Base-by-base conservation (phyloP, 1,284 basidiomycete genomes). In the Agaricales sp. region DNA sequence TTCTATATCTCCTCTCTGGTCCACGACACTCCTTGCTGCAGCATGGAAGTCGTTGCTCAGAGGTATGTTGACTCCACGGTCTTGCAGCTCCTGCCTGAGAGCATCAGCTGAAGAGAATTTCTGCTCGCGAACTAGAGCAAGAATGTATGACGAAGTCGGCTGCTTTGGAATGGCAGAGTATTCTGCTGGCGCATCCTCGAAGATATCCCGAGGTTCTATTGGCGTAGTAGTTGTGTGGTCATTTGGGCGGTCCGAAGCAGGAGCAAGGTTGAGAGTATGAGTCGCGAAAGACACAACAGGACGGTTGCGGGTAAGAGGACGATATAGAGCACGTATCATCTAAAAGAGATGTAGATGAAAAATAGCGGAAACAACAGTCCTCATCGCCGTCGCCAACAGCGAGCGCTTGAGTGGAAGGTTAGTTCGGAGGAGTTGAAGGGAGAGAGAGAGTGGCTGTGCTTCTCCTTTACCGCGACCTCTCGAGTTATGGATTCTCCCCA, bases 401-500 rank as follows among this genome's bases (percentile, higher is more conserved):
- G 30, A 35, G 30, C 11, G 30, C 30, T 8, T 35, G n/a, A 35
- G n/a, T 35, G 11, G 30, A n/a, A n/a, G 30, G 30, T 35, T 8
- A 35, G 30, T 11, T 35, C 30, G 30, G 30, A 35, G n/a, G 30
- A 35, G n/a, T 35, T 8, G 30, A 35, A 35, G 11, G n/a, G n/a
- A n/a, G 30, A 35, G 30, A 35, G 30, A n/a, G n/a, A 35, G 30
- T 35, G 30, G 30, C 30, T 35, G 30, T 35, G 30, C 30, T 35
- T 35, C 30, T 35, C 30, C 30, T 35, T 35, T n/a, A 35, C n/a
- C n/a, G n/a, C 30, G 30, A 35, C 30, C 30, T 11, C n/a, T n/a
- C n/a, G n/a, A 35, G 30, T 35, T 38, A 82, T 80, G 79, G 78
- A 80, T 63, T 84, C 83, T 49, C 82, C 83, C 57, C 84, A 83